Base-by-base conservation (phyloP, 148 eudicot genomes). In the Cornus suecica region DNA sequence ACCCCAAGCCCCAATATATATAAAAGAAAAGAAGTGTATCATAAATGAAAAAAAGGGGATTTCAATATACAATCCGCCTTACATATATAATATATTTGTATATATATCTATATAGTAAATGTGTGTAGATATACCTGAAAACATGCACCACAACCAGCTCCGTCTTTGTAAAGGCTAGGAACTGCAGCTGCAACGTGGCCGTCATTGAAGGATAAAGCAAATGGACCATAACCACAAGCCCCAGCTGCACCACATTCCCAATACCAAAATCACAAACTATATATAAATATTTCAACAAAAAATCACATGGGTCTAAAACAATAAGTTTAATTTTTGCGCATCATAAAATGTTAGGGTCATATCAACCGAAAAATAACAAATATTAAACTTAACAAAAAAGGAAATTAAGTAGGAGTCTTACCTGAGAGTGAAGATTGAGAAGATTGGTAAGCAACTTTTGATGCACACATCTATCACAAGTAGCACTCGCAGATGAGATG, bases 131-230 rank as follows among this genome's bases (percentile, higher is more conserved):
- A 62, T 58, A 32, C 42, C 90, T 86, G 93, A 84, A 90, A 94
- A 73, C 98, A 94, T 10, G 98, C 91, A 26, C 98, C 98, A 77
- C 98, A 94, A 25, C 91, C 94, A 78, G 85, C 89, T 66, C 97
- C 98, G 27, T 85, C 68, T 22, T 86, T 88, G 83, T 78, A 94
- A 26, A 89, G 56, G 26, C 86, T 81, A 69, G 97, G 85, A 76
- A 83, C 70, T 48, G 92, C 97, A 16, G 93, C 93, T 29, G 92
- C 98, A 65, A 92, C 81, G 73, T 82, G 84, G 22, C 93, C 91
- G 15, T 82, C 86, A 69, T 78, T 80, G 73, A 91, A 86, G 74
- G 80, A 77, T 37, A 80, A n/a, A 14, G 92, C 97, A 73, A 82
- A 75, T 23, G 94, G 68, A 65, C 97, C 97, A 79, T 94, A 94